These are phyloP conservation scores for Sugiyamaella novakii DNA, from an alignment of 1,139 yeast species.

Conservation along the genomic window DNA sequence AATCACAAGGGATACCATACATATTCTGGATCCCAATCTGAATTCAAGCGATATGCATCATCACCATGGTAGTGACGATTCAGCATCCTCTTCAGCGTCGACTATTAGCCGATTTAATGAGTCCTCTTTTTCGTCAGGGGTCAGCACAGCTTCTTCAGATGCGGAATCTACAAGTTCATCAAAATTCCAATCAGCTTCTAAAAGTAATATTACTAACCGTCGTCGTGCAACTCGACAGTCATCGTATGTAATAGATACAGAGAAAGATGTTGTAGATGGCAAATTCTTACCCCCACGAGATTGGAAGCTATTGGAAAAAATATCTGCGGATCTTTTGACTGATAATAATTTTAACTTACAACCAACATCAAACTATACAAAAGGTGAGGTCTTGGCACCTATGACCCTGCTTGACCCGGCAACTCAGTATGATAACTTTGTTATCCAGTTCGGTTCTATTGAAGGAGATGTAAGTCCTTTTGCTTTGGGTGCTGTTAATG, in stretches of 20 bases:
- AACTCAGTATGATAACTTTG: slow-evolving; percentile 56
- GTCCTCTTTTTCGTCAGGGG: slow-evolving; percentile 18
- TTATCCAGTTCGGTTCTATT: slow-evolving; percentile 54
- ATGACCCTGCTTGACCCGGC: slow-evolving; percentile 46
- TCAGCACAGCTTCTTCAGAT: slow-evolving; percentile 11
- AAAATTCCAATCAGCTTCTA: not conserved
- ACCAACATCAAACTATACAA: slow-evolving; percentile 48
- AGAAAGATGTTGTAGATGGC: slow-evolving; percentile 10
- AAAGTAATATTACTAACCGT: not conserved
- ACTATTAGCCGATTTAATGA: slow-evolving; percentile 23
- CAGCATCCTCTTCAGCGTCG: slow-evolving; percentile 22
- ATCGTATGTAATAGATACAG: not conserved
- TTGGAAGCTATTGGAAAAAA: slow-evolving; percentile 29
- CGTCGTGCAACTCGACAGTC: not conserved
- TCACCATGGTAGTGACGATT: slow-evolving; percentile 15
- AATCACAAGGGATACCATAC: slow-evolving; percentile 43
- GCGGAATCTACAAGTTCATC: not conserved
- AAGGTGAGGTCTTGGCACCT: slow-evolving; percentile 50
- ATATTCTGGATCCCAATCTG: slow-evolving; percentile 32
- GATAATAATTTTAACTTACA: slow-evolving; percentile 29
- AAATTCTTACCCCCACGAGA: slow-evolving; percentile 33
- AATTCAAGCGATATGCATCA: slow-evolving; percentile 5
- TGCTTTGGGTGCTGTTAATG: slow-evolving; percentile 32
- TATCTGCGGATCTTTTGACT: slow-evolving; percentile 13
- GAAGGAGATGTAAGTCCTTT: slow-evolving; percentile 44